phyloP scores from a whole-genome alignment of 2,329 filamentous ascomycete species.

The Talaromyces marneffei region DNA sequence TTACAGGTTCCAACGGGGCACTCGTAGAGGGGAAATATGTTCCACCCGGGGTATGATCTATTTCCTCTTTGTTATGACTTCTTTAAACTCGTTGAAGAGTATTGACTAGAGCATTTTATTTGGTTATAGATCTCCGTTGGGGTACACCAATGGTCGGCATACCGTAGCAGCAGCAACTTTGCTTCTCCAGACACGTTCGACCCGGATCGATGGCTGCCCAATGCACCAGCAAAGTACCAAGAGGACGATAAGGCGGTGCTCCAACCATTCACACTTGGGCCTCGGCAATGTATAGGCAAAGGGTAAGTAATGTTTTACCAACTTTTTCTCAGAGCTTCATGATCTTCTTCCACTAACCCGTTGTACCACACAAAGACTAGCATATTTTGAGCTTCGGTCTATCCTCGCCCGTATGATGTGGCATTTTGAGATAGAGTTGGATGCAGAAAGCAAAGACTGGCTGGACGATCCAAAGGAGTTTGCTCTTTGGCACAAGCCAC shows the following conservation, averaged over 20 bases:
- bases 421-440: constrained; percentile 5
- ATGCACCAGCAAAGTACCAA: constrained; percentile 29
- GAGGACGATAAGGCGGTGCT: constrained; percentile 41
- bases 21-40: constrained; percentile 10
- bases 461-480: not conserved
- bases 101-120: not conserved
- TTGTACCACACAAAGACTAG: constrained; percentile 30
- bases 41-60: constrained; percentile 21
- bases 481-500: constrained; percentile 7
- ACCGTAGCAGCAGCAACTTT: constrained; percentile 43
- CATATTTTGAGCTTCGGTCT: constrained; percentile 42
- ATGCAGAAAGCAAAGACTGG: not conserved
- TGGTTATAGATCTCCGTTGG: constrained; percentile 31
- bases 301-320: constrained; percentile 35
- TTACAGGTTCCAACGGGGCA: constrained; percentile 1
- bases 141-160: constrained; percentile 43
- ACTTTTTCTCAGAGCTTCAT: not conserved
- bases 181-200: constrained; percentile 41
- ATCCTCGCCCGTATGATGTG: not conserved
- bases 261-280: constrained; percentile 47
- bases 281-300: constrained; percentile 48
- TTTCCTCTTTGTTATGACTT: no score
- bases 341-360: no score
- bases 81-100: no score
- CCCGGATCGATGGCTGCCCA: constrained; percentile 39